These are phyloP conservation scores for Passalora sequoiae DNA, from an alignment of 2,329 filamentous ascomycete genomes.

Conservation along the genomic window DNA sequence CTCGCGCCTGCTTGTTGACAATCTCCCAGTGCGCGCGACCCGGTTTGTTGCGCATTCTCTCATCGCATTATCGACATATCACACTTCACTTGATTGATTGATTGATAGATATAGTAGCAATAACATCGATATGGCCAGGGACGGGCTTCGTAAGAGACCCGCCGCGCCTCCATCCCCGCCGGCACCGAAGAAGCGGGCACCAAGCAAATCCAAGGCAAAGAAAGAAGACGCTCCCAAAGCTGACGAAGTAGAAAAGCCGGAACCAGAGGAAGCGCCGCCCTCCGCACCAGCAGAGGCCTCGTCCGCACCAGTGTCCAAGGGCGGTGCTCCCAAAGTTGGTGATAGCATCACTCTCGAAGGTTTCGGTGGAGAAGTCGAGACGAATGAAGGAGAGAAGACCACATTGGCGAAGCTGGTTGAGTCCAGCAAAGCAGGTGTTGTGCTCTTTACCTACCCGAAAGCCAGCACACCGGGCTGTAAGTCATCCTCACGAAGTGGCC, in stretches of 20 bases:
- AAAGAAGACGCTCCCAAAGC: conserved; percentile 26
- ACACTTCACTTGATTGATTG: background rate
- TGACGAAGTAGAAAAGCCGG: conserved; percentile 33
- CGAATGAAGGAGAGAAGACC: conserved; percentile 74
- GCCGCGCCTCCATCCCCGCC: conserved; percentile 47
- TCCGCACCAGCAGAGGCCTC: conserved; percentile 29
- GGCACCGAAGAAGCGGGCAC: conserved; percentile 42
- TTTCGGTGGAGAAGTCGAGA: conserved; percentile 69
- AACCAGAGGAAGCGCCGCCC: conserved; percentile 29
- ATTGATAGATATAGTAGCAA: conserved; percentile 18
- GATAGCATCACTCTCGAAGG: conserved; percentile 50
- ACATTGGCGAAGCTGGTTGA: conserved; percentile 76
- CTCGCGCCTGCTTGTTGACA: too few relatives aligned
- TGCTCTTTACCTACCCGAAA: conserved; percentile 92
- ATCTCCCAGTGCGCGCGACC: background rate
- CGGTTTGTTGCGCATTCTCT: background rate
- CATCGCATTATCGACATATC: background rate
- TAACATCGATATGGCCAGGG: too few relatives aligned
- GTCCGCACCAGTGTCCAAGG: conserved; percentile 12
- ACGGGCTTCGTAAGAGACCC: conserved; percentile 61
- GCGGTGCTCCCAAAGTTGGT: conserved; percentile 37
- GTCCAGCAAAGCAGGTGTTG: conserved; percentile 77
- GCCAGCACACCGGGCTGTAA: conserved; percentile 92
- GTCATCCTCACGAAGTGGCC: conserved; percentile 33
- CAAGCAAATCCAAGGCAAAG: conserved; percentile 34